A percentile compares a stretch with the other conserved stretches of the same genome.
These are phyloP conservation scores for Kluyveromyces siamensis DNA, from an alignment of 805 yeast genomes.

Conservation along the genomic window DNA sequence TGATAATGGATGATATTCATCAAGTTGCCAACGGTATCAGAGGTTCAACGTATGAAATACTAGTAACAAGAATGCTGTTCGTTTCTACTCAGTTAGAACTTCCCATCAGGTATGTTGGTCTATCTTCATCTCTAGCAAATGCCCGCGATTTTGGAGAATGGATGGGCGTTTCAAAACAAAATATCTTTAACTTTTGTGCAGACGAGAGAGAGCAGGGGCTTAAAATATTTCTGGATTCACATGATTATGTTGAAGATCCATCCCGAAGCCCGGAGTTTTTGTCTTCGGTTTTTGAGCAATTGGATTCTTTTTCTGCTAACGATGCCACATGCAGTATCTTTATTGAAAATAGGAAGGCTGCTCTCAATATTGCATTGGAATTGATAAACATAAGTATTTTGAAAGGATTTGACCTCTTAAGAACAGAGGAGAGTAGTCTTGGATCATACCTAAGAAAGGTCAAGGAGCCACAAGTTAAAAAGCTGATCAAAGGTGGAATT, in stretches of 20 bases:
- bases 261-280: slow-evolving; percentile 39
- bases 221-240: slow-evolving; percentile 47
- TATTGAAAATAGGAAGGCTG: slow-evolving; percentile 46
- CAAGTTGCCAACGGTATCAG: slow-evolving; percentile 43
- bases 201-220: slow-evolving; percentile 47
- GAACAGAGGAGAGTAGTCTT: slow-evolving; percentile 28
- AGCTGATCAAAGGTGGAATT: slow-evolving; percentile 47
- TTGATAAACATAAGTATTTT: slow-evolving; percentile 31
- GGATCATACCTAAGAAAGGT: slow-evolving; percentile 1
- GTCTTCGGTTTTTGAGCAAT: slow-evolving; percentile 38
- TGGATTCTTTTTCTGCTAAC: slow-evolving; percentile 25
- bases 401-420: slow-evolving; percentile 34
- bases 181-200: slow-evolving; percentile 64
- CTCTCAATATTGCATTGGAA: slow-evolving; percentile 43
- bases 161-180: slow-evolving; percentile 60
- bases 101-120: slow-evolving; percentile 53
- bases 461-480: slow-evolving; percentile 32
- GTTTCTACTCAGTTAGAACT: slow-evolving; percentile 58
- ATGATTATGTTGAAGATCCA: slow-evolving; percentile 31
- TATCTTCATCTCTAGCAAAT: slow-evolving; percentile 62
- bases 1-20: slow-evolving; percentile 72
- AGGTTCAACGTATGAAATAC: slow-evolving; percentile 62
- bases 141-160: slow-evolving; percentile 77
- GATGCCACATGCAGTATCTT: slow-evolving; percentile 40
- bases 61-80: slow-evolving; percentile 62